Evolutionary conservation across 805 yeast genomes (phyloP).

Genomic region (Candida chauliodis): DNA sequence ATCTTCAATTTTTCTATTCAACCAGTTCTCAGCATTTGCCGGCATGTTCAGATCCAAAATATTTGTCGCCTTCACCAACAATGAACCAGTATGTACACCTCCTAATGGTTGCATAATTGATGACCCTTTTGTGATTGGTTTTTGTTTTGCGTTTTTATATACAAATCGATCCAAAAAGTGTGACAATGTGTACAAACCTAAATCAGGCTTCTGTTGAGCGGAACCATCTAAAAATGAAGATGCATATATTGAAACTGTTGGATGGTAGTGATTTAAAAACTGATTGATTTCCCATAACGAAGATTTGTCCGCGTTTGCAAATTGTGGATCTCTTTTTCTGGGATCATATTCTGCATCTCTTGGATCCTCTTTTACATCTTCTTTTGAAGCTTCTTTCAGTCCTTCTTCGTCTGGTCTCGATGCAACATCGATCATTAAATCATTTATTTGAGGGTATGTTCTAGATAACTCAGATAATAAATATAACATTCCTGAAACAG

Average conservation of each 20-base stretch:
- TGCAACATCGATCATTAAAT: constrained; percentile 51
- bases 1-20: constrained; percentile 54
- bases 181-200: constrained; percentile 79
- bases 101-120: constrained; percentile 98
- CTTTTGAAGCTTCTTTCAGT: constrained; percentile 8
- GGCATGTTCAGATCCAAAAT: constrained; percentile 49
- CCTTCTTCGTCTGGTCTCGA: constrained; percentile 43
- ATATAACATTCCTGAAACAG: constrained; percentile 77
- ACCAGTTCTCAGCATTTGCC: constrained; percentile 84
- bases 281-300: constrained; percentile 84
- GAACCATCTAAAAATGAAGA: constrained; percentile 52
- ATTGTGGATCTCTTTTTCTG: constrained; percentile 87
- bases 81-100: constrained; percentile 70
- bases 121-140: constrained; percentile 69
- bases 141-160: constrained; percentile 85
- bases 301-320: constrained; percentile 77
- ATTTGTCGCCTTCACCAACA: constrained; percentile 63
- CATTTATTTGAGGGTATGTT: constrained; percentile 61
- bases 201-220: constrained; percentile 72
- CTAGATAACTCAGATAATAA: constrained; percentile 68
- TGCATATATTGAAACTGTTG: constrained; percentile 83
- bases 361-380: constrained; percentile 3
- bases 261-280: constrained; percentile 82
- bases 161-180: constrained; percentile 96
- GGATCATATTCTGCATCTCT: constrained; percentile 58